These are phyloP conservation scores for Calonectria crousiana DNA, from an alignment of 2,329 filamentous ascomycete species.

Conservation along the genomic window DNA sequence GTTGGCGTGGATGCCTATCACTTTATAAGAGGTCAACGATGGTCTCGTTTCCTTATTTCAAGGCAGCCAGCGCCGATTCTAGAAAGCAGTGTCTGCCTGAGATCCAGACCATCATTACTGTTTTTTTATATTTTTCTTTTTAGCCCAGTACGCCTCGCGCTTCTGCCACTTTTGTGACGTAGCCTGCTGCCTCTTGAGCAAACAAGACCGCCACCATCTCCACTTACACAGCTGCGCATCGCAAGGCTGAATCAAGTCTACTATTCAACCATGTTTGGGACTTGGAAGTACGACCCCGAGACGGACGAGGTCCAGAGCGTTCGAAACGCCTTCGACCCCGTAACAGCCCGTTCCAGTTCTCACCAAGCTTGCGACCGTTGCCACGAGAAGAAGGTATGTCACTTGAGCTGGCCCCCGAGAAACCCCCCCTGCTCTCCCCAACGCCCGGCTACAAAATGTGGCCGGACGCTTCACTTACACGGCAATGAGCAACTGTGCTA, in stretches of 20 bases:
- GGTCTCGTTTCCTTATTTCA: slow-evolving; percentile 9
- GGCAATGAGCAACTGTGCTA: slow-evolving; percentile 6
- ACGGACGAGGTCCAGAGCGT: slow-evolving; percentile 53
- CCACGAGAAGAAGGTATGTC: slow-evolving; percentile 54
- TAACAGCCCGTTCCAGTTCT: slow-evolving; percentile 52
- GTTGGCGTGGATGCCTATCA: slow-evolving; percentile 20
- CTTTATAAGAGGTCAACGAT: slow-evolving; percentile 17
- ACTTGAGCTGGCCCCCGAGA: neutral
- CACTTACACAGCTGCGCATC: slow-evolving; percentile 10
- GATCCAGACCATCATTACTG: slow-evolving; percentile 1
- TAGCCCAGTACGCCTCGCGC: slow-evolving; percentile 4
- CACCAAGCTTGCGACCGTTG: slow-evolving; percentile 55
- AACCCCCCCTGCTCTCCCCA: neutral
- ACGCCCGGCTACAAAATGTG: neutral
- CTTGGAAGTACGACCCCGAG: slow-evolving; percentile 55
- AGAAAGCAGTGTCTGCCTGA: neutral
- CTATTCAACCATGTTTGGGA: slow-evolving; percentile 49
- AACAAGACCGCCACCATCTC: slow-evolving; percentile 9
- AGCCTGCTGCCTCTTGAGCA: neutral
- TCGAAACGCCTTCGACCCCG: slow-evolving; percentile 51
- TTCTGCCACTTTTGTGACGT: neutral
- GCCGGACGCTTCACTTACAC: neutral
- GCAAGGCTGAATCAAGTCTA: neutral
- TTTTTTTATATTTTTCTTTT: too few species aligned
- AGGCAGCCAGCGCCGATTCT: slow-evolving; percentile 7